phyloP scores from a whole-genome alignment of 768 basidiomycete species.

The Leccinum rimulosum region DNA sequence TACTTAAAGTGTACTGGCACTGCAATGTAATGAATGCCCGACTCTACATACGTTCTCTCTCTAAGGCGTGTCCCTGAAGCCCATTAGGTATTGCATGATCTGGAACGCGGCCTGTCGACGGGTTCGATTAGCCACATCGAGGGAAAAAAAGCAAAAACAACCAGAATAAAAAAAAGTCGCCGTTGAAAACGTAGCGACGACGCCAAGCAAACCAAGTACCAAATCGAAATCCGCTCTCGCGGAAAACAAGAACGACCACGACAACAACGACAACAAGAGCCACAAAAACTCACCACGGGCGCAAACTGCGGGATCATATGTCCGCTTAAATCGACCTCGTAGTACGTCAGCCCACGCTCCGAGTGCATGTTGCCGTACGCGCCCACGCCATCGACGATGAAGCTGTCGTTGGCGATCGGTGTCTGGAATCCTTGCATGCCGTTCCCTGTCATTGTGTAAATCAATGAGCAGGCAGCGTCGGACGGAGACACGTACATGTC shows the following conservation, averaged over 20 bases:
- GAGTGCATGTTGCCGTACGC: slow-evolving; percentile 61
- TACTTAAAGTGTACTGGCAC: no score
- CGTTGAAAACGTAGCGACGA: neutral
- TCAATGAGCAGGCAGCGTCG: neutral
- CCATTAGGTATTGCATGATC: slow-evolving; percentile 66
- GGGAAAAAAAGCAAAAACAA: no score
- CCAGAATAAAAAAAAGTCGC: no score
- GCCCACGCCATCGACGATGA: slow-evolving; percentile 70
- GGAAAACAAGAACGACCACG: no score
- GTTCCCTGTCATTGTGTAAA: neutral
- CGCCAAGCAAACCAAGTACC: neutral
- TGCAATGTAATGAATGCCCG: no score
- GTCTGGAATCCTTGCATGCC: slow-evolving; percentile 67
- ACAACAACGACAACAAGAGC: neutral
- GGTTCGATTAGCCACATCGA: neutral
- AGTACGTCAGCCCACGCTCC: slow-evolving; percentile 67
- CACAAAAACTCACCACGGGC: slow-evolving; percentile 46
- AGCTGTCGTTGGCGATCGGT: slow-evolving; percentile 61
- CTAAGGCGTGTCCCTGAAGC: slow-evolving; percentile 49
- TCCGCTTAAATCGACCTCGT: slow-evolving; percentile 65
- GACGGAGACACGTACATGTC: neutral
- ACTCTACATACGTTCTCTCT: neutral
- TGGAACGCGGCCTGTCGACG: slow-evolving; percentile 58
- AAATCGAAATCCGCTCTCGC: no score
- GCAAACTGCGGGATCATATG: slow-evolving; percentile 77